phyloP scores from a whole-genome alignment of 306 rosid genomes.

The Carpinus viminea region DNA sequence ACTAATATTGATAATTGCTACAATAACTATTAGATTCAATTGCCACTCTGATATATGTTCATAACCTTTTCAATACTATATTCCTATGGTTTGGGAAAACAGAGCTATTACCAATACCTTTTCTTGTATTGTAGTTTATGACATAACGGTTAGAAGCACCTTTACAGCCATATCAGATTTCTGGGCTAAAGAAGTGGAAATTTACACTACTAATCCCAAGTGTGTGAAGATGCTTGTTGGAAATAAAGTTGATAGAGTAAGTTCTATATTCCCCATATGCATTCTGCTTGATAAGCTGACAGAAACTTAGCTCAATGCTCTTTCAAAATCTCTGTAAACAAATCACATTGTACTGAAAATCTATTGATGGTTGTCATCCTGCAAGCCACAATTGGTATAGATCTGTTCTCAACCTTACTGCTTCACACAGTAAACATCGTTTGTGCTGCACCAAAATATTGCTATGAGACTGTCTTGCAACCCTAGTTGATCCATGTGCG shows the following conservation, averaged over 20 bases:
- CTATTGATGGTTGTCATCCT: not conserved
- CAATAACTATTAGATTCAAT: not conserved
- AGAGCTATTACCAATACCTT: slow-evolving; percentile 12
- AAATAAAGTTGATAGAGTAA: slow-evolving; percentile 91
- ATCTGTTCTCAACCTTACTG: too few relatives aligned
- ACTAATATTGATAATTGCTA: not conserved
- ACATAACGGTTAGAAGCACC: slow-evolving; percentile 81
- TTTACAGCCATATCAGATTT: slow-evolving; percentile 77
- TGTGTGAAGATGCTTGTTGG: slow-evolving; percentile 94
- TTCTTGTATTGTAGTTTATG: slow-evolving; percentile 56
- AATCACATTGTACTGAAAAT: not conserved
- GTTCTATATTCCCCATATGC: slow-evolving; percentile 30
- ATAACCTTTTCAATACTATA: not conserved
- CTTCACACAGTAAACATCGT: not conserved
- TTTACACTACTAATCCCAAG: slow-evolving; percentile 73
- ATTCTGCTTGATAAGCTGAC: slow-evolving; percentile 3
- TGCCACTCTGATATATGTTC: not conserved
- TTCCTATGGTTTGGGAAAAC: not conserved
- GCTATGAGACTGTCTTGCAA: not conserved
- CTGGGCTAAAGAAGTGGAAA: slow-evolving; percentile 94
- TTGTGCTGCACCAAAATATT: not conserved
- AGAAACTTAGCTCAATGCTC: not conserved
- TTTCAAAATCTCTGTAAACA: not conserved
- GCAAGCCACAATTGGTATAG: too few relatives aligned
- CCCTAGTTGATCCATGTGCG: not conserved